A percentile compares a stretch with the other conserved stretches of the same genome.
Conservation (phyloP, 1,139 yeast species). For the Diutina pseudorugosa region DNA sequence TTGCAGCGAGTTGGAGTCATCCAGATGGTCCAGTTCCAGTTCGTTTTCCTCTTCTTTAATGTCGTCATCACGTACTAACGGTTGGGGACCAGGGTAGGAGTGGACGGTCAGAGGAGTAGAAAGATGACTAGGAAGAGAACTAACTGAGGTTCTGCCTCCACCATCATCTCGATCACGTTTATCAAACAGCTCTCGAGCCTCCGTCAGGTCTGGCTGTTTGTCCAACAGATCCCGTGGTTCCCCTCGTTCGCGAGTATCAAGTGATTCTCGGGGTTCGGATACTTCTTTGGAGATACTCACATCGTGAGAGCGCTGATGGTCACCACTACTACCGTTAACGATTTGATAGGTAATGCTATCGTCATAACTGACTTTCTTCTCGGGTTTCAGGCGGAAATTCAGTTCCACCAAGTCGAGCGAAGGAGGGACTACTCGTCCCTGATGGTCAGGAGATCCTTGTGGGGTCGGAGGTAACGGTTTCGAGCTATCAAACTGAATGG, state of each 20-base stretch:
- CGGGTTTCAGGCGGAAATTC: not conserved
- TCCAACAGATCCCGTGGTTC: too few relatives aligned
- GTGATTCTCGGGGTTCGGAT: not conserved
- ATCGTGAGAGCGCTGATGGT: too few relatives aligned
- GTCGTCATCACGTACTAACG: not conserved
- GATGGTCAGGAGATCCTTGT: not conserved
- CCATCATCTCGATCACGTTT: not conserved
- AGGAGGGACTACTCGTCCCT: not conserved
- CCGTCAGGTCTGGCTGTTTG: too few relatives aligned
- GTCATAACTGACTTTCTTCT: not conserved
- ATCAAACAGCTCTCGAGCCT: too few relatives aligned
- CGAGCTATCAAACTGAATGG: not conserved
- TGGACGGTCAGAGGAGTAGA: not conserved
- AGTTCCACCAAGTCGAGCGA: not conserved
- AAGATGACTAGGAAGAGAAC: not conserved
- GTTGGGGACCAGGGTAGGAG: not conserved
- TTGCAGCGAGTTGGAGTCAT: slow-evolving; percentile 26
- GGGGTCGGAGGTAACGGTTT: slow-evolving; percentile 2
- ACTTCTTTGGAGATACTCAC: too few relatives aligned
- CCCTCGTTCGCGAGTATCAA: not conserved
- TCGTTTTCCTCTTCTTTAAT: slow-evolving; percentile 5
- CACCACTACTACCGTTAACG: too few relatives aligned
- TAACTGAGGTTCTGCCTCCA: not conserved
- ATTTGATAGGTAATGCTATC: too few relatives aligned
- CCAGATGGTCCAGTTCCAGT: slow-evolving; percentile 12